Percentiles rank a stretch among this genome's conserved stretches.
Evolutionary conservation across 139 green algal species (phyloP).

Genomic region (Volvox africanus): DNA sequence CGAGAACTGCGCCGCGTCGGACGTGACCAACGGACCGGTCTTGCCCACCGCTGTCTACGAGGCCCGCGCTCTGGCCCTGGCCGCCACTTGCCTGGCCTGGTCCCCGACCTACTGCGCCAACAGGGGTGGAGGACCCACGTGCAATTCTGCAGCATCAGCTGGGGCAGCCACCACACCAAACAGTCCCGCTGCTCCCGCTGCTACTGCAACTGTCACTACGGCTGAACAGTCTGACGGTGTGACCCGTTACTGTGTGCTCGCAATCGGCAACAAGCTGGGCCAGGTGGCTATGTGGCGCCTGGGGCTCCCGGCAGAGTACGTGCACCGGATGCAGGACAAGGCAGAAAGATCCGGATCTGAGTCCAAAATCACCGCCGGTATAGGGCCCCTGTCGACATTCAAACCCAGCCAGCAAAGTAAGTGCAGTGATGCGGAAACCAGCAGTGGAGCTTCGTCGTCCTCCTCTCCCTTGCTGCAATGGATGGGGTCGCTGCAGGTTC

Average conservation of each 20-base stretch:
- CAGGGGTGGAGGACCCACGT: too few relatives aligned
- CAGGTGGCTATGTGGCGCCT: slow-evolving; percentile 11
- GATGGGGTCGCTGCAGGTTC: not conserved
- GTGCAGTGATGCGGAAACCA: too few relatives aligned
- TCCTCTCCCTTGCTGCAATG: not conserved
- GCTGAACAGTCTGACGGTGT: not conserved
- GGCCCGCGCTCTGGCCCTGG: slow-evolving; percentile 5
- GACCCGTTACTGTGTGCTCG: slow-evolving; percentile 4
- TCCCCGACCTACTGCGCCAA: not conserved
- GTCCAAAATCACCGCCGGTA: too few relatives aligned
- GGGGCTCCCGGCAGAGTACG: not conserved
- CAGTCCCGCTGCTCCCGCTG: too few relatives aligned
- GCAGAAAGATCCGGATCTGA: not conserved
- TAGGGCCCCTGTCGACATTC: too few relatives aligned
- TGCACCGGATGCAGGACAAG: not conserved
- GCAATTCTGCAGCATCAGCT: too few relatives aligned
- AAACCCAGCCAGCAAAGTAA: too few relatives aligned
- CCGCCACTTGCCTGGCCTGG: slow-evolving; percentile 15
- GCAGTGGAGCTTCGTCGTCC: not conserved
- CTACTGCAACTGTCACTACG: too few relatives aligned
- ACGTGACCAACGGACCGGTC: not conserved
- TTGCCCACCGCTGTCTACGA: slow-evolving; percentile 22
- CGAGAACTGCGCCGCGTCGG: not conserved
- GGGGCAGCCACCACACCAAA: too few relatives aligned
- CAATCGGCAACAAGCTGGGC: slow-evolving; percentile 27